phyloP scores from a whole-genome alignment of 1,139 yeast species.

The Nakaseomyces glabratus region DNA sequence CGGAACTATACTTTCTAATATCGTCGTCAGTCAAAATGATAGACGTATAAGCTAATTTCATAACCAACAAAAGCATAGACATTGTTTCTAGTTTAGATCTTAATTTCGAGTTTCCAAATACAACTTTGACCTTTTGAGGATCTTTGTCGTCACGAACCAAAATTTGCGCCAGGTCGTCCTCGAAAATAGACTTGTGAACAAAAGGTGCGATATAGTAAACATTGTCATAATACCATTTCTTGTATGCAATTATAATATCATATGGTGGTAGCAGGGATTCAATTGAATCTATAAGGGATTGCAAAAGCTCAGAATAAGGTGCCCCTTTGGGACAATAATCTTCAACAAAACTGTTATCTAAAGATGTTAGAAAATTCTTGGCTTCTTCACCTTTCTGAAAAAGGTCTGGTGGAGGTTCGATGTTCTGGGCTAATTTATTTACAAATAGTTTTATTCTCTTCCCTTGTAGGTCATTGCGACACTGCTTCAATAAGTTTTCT shows the following conservation, averaged over 20 bases:
- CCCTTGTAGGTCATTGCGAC: conserved; percentile 15
- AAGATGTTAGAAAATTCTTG: conserved; percentile 11
- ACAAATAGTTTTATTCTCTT: conserved; percentile 21
- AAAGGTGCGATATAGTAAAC: conserved; percentile 25
- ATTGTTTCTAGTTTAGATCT: conserved; percentile 27
- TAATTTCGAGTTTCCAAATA: conserved; percentile 21
- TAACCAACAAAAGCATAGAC: conserved; percentile 20
- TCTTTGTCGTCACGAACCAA: conserved; percentile 16
- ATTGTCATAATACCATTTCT: conserved; percentile 22
- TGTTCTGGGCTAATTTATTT: conserved; percentile 19
- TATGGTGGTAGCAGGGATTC: conserved; percentile 24
- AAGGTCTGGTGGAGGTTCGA: conserved; percentile 11
- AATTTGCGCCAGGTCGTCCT: conserved; percentile 18
- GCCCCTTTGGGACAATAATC: conserved; percentile 18
- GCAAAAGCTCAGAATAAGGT: conserved; percentile 23
- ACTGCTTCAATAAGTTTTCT: conserved; percentile 18
- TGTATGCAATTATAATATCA: conserved; percentile 17
- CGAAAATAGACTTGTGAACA: conserved; percentile 22
- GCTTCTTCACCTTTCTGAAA: conserved; percentile 13
- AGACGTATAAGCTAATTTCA: conserved; percentile 26
- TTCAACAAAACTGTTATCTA: conserved; percentile 20
- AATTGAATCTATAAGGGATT: conserved; percentile 16
- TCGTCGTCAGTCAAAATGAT: conserved; percentile 16
- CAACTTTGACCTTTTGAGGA: conserved; percentile 16
- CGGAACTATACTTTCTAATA: conserved; percentile 9